A percentile compares a stretch with the other conserved stretches of the same genome.
phyloP scores from a whole-genome alignment of 2,329 filamentous ascomycete species.

The Epichloe aotearoae region DNA sequence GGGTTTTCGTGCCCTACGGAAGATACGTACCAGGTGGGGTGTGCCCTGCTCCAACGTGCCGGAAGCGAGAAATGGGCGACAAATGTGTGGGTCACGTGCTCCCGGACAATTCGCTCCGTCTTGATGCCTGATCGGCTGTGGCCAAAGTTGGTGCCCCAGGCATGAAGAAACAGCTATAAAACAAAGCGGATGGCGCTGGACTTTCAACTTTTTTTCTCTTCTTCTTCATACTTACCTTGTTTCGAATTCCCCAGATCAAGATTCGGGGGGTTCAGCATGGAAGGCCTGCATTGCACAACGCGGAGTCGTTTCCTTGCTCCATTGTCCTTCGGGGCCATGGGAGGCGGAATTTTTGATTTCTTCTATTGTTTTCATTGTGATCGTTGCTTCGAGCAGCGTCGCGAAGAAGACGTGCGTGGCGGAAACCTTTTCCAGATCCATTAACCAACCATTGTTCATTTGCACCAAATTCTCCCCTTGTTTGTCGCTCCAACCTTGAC shows the following conservation, averaged over 20 bases:
- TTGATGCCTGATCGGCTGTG: conserved; percentile 3
- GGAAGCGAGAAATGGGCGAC: conserved; percentile 7
- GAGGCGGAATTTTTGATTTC: conserved; percentile 41
- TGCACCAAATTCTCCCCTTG: fast-evolving
- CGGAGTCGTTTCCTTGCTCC: conserved; percentile 33
- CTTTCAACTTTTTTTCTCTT: conserved; percentile 14
- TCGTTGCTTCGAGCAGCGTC: conserved; percentile 23
- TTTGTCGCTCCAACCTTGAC: neutral
- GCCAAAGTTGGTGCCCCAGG: conserved; percentile 11
- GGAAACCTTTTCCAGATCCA: neutral
- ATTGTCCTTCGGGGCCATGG: conserved; percentile 43
- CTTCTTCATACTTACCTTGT: conserved; percentile 44
- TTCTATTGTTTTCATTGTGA: conserved; percentile 30
- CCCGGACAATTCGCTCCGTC: conserved; percentile 9
- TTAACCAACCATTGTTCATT: fast-evolving
- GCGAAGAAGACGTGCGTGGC: conserved; percentile 26
- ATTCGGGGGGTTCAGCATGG: conserved; percentile 28
- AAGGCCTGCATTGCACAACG: conserved; percentile 44
- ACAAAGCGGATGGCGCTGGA: neutral
- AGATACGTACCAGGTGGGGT: conserved; percentile 22
- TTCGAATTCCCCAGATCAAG: conserved; percentile 31
- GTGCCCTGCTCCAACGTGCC: conserved; percentile 7
- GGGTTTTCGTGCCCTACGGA: conserved; percentile 30
- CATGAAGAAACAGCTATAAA: conserved; percentile 23
- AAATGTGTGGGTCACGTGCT: conserved; percentile 13